Percentiles rank a stretch among this genome's conserved stretches.
Conservation (phyloP, 2,329 filamentous ascomycete species). For the Pseudopithomyces maydicus region DNA sequence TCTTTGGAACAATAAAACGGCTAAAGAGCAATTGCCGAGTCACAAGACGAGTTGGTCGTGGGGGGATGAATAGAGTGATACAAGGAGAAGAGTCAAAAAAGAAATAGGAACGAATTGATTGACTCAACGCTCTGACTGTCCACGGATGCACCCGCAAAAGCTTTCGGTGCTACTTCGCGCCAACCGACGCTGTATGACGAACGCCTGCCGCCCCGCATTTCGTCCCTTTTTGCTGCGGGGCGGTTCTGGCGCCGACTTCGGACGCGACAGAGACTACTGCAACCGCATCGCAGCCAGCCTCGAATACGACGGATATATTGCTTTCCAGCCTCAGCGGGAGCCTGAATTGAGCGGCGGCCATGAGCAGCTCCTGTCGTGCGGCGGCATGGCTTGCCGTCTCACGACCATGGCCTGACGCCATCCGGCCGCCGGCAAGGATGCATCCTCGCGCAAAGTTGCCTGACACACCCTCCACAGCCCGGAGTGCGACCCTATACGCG, state of each 20-base stretch:
- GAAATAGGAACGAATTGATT: neutral
- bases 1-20: neutral
- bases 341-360: neutral
- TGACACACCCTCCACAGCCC: no score
- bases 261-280: neutral
- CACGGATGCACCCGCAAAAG: slow-evolving; percentile 3
- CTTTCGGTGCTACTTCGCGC: slow-evolving; percentile 6
- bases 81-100: neutral
- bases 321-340: neutral
- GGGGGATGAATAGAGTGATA: neutral
- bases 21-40: neutral
- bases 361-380: no score
- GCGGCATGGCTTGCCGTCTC: no score
- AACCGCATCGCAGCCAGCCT: no score
- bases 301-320: neutral
- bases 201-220: neutral
- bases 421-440: neutral
- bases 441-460: neutral
- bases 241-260: slow-evolving; percentile 7
- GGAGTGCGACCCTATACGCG: neutral
- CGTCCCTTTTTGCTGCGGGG: slow-evolving; percentile 1
- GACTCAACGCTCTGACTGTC: slow-evolving; percentile 4
- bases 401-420: no score
- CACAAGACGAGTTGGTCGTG: neutral
- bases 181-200: slow-evolving; percentile 13